Percentiles rank a stretch among this genome's conserved stretches.
These are phyloP conservation scores for Penicillium sp. DNA, from an alignment of 2,329 filamentous ascomycete genomes.

Conservation along the genomic window DNA sequence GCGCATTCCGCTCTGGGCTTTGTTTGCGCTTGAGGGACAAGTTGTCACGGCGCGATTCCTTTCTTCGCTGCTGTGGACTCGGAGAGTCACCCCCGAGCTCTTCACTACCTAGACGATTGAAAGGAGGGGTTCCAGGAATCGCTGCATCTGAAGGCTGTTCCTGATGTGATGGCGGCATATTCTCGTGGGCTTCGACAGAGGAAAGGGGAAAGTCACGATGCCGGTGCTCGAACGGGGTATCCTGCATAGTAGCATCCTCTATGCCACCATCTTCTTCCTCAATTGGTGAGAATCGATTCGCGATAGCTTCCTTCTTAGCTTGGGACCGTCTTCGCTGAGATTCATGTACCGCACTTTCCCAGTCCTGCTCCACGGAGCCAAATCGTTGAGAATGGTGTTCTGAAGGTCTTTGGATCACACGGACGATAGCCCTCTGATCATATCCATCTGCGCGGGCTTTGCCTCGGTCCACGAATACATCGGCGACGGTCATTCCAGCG, in stretches of 20 bases:
- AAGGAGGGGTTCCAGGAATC: neutral
- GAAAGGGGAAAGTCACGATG: slow-evolving; percentile 25
- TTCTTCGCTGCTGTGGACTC: neutral
- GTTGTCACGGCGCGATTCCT: neutral
- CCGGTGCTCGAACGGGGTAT: slow-evolving; percentile 1
- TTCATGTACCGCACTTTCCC: slow-evolving; percentile 28
- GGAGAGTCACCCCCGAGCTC: neutral
- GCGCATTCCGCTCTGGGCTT: neutral
- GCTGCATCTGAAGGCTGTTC: neutral
- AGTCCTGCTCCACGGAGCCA: slow-evolving; percentile 38
- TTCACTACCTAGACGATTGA: neutral
- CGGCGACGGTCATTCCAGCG: slow-evolving; percentile 34
- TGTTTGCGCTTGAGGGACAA: neutral
- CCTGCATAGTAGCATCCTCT: neutral
- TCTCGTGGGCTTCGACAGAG: slow-evolving; percentile 24
- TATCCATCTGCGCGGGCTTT: slow-evolving; percentile 33
- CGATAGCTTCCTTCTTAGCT: slow-evolving; percentile 11
- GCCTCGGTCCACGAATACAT: slow-evolving; percentile 40
- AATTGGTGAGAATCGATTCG: slow-evolving; percentile 9
- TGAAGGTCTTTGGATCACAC: slow-evolving; percentile 35
- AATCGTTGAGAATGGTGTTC: slow-evolving; percentile 27
- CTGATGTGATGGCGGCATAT: neutral
- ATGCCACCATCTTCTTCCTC: slow-evolving; percentile 7
- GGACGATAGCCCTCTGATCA: slow-evolving; percentile 36
- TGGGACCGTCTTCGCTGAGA: slow-evolving; percentile 3